A percentile compares a stretch with the other conserved stretches of the same genome.
phyloP scores from a whole-genome alignment of 1,139 yeast species.

The Arxiozyma bovina region DNA sequence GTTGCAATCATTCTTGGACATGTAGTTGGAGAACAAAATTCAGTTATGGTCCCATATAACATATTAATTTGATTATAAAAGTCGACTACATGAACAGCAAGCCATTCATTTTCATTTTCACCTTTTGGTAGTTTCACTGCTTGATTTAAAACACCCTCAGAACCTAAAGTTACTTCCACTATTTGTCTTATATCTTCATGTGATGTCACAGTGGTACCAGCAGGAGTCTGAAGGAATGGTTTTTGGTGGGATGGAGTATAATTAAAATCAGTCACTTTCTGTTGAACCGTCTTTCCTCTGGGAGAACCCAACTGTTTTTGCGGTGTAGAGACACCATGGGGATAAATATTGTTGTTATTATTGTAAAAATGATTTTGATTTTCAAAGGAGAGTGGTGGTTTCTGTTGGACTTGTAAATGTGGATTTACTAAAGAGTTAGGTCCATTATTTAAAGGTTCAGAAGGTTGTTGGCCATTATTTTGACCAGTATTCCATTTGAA shows the following conservation, averaged over 20 bases:
- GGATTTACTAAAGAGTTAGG: background rate
- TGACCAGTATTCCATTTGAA: slow-evolving; percentile 31
- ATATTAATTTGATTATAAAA: slow-evolving; percentile 93
- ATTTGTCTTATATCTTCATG: slow-evolving; percentile 69
- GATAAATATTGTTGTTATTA: slow-evolving; percentile 6
- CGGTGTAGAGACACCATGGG: slow-evolving; percentile 5
- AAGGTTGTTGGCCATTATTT: slow-evolving; percentile 2
- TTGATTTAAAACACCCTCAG: slow-evolving; percentile 80
- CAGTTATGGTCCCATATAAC: slow-evolving; percentile 93
- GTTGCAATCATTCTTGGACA: slow-evolving; percentile 98
- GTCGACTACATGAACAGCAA: slow-evolving; percentile 86
- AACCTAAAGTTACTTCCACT: slow-evolving; percentile 91
- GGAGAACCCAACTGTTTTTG: slow-evolving; percentile 5
- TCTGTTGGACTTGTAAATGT: background rate
- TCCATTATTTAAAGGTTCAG: background rate
- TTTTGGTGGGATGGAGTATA: slow-evolving; percentile 33
- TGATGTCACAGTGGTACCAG: slow-evolving; percentile 38
- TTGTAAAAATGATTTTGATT: slow-evolving; percentile 1
- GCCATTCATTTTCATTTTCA: slow-evolving; percentile 89
- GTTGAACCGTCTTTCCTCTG: background rate
- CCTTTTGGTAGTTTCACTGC: slow-evolving; percentile 93
- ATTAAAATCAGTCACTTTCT: slow-evolving; percentile 28
- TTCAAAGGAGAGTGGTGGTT: background rate
- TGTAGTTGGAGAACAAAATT: slow-evolving; percentile 83
- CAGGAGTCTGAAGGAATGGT: slow-evolving; percentile 27